Base-by-base conservation (phyloP, 257 asterid genomes). In the Solanum chilense region DNA sequence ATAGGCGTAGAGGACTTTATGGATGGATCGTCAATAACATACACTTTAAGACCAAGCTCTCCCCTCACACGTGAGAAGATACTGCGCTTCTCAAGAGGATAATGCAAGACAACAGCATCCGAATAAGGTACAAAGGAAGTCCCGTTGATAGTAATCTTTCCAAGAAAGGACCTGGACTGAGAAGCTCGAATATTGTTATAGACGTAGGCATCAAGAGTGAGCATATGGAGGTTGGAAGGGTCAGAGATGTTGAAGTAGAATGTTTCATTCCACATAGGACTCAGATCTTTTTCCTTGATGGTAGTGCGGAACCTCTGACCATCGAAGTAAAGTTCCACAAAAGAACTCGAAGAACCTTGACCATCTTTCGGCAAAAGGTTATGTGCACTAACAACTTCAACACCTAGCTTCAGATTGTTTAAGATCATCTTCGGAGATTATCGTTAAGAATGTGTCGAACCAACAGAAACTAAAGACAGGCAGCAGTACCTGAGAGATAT, bases 341-440 rank as follows among this genome's bases (percentile, higher is more conserved):
- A 95, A 69, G 99, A 87, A 86, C 91, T 95, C 35, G 98, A 95
- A 9, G 99, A 96, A 81, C 99, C 99, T 85, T 95, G 96, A 6
- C 99, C 98, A 39, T 96, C 98, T 90, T 96, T 96, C 9, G 99
- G 94, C 77, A 96, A 87, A 87, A 96, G 99, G 88, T 93, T 94
- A 71, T 95, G 98, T 47, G 99, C 98, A 39, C 95, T 88, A 31
- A 95, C 88, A 33, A 96, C 92, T 21, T 96, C 98, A 9, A 95
- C 98, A 15, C 98, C 98, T 5, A 96, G 92, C 94, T 96, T 96
- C 82, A 95, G 89, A 91, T 90, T 93, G 85, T 92, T 91, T 49
- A 93, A 42, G 86, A 93, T 85, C 98, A 93, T 94, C 41, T 73
- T 71, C 16, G 41, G 45, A 49, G 23, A 47, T 13, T 84, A 83